Conservation (phyloP, 257 asterid species). For the Ballota nigra region DNA sequence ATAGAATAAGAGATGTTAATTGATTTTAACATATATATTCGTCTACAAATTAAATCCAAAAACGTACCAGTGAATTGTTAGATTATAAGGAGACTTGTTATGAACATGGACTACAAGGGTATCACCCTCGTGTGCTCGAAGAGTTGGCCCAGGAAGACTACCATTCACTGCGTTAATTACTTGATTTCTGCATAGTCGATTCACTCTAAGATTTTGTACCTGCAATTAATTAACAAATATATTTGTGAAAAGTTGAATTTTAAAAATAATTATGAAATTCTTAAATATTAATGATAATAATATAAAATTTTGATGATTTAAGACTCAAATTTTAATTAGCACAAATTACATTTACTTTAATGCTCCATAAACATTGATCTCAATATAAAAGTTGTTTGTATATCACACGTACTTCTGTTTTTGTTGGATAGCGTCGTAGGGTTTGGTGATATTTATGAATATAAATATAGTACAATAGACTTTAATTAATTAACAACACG, state of each 20-base stretch:
- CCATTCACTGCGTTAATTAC: slow-evolving; percentile 70
- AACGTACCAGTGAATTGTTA: slow-evolving; percentile 66
- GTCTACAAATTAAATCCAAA: no score
- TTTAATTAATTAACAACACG: neutral
- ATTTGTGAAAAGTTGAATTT: neutral
- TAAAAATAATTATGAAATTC: no score
- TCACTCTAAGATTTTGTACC: slow-evolving; percentile 56
- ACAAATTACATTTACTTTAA: neutral
- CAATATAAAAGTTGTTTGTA: neutral
- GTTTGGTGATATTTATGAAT: neutral
- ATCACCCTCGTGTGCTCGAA: slow-evolving; percentile 61
- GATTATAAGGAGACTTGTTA: slow-evolving; percentile 56
- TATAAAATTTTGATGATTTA: no score
- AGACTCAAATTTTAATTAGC: no score
- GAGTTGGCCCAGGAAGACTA: slow-evolving; percentile 61
- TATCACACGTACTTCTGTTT: neutral
- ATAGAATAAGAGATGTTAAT: no score
- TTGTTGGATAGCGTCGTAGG: neutral
- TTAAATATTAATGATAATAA: no score
- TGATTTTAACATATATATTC: no score
- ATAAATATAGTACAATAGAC: neutral
- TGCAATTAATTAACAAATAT: slow-evolving; percentile 21
- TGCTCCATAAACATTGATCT: neutral
- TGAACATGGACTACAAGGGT: slow-evolving; percentile 53
- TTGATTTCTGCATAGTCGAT: slow-evolving; percentile 47